These are phyloP conservation scores for Fusarium nurragi DNA, from an alignment of 2,329 filamentous ascomycete genomes.

Conservation along the genomic window DNA sequence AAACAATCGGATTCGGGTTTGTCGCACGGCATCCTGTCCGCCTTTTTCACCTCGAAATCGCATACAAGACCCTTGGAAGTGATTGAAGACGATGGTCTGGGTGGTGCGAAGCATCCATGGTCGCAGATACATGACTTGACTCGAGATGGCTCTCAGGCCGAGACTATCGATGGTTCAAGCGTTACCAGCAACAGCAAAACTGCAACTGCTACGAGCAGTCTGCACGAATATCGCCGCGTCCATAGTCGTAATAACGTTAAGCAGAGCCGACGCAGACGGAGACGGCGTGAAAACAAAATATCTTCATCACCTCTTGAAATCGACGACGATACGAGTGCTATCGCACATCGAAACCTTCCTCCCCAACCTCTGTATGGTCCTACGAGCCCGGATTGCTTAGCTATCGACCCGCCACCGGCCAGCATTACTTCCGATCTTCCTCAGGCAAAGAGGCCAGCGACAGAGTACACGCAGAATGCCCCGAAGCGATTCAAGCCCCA, in stretches of 20 bases:
- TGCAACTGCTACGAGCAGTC: slow-evolving; percentile 12
- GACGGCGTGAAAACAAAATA: not conserved
- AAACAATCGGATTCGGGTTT: slow-evolving; percentile 12
- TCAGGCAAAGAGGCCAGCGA: slow-evolving; percentile 12
- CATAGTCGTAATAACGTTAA: slow-evolving; percentile 11
- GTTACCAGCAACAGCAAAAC: slow-evolving; percentile 20
- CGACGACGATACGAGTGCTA: slow-evolving; percentile 24
- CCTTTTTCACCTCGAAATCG: not conserved
- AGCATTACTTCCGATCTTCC: slow-evolving; percentile 40
- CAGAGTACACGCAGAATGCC: slow-evolving; percentile 1
- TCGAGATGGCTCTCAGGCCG: slow-evolving; percentile 32
- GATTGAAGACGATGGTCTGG: slow-evolving; percentile 24
- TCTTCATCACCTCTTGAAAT: not conserved
- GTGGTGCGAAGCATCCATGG: not conserved
- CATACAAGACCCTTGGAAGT: slow-evolving; percentile 7
- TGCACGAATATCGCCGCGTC: slow-evolving; percentile 38
- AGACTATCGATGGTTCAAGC: slow-evolving; percentile 32
- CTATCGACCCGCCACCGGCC: slow-evolving; percentile 28
- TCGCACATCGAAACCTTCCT: slow-evolving; percentile 25
- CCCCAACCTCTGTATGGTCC: slow-evolving; percentile 10
- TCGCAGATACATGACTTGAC: slow-evolving; percentile 30
- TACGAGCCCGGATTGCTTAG: slow-evolving; percentile 43
- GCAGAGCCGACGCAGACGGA: slow-evolving; percentile 16
- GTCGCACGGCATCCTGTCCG: not conserved
- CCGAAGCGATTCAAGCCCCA: slow-evolving; percentile 24